Evolutionary conservation across 2,329 filamentous ascomycete species (phyloP).

Genomic region (Colletotrichum salicis): DNA sequence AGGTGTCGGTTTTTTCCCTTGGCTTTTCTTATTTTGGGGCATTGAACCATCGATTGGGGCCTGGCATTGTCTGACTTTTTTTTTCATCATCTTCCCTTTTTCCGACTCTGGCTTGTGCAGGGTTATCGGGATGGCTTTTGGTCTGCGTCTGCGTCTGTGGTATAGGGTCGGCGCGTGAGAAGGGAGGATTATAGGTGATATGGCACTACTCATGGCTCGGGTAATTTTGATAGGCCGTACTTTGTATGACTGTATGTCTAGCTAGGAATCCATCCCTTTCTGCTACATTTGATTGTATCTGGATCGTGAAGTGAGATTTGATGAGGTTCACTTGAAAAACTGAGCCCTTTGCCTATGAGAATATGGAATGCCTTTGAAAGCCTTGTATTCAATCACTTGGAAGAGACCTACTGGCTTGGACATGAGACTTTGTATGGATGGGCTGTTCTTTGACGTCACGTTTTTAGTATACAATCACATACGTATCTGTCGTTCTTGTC

Average conservation of each 20-base stretch:
- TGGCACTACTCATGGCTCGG: neutral
- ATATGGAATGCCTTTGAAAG: neutral
- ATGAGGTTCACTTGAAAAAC: neutral
- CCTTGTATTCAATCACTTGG: no score
- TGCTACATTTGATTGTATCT: neutral
- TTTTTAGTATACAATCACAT: no score
- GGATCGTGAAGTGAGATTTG: neutral
- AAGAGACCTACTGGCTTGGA: no score
- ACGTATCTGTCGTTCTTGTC: no score
- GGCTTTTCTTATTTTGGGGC: neutral
- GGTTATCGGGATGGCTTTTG: neutral
- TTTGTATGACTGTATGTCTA: neutral
- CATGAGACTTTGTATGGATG: no score
- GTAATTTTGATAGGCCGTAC: neutral
- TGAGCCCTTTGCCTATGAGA: neutral
- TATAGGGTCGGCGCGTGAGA: neutral
- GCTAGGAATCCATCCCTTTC: neutral
- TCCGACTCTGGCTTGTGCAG: neutral
- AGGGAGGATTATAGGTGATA: neutral
- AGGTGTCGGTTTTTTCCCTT: neutral
- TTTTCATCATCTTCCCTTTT: neutral
- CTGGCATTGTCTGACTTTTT: neutral
- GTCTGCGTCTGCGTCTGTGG: neutral
- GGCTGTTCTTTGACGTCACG: no score
- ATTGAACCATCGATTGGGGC: neutral